Conservation (phyloP, 306 rosid species). For the Boehmeria nivea region DNA sequence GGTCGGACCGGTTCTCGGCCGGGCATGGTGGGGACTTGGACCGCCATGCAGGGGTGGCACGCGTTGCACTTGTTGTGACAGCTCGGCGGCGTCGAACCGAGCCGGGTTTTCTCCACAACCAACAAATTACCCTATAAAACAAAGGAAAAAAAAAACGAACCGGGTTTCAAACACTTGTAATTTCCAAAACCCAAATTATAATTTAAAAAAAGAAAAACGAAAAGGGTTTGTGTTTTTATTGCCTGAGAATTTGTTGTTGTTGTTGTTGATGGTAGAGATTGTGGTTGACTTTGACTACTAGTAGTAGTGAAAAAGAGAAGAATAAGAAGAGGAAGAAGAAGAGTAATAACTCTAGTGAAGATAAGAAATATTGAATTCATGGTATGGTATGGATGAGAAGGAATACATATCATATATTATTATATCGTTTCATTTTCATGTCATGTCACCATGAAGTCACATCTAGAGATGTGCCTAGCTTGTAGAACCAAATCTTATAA, state of each 20-base stretch:
- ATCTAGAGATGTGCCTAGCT: no score
- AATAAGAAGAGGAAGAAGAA: constrained; percentile 26
- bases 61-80: constrained; percentile 90
- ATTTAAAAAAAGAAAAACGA: background rate
- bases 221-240: background rate
- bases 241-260: background rate
- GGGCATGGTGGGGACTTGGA: constrained; percentile 76
- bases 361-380: constrained; percentile 32
- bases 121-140: constrained; percentile 40
- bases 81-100: constrained; percentile 92
- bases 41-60: constrained; percentile 97
- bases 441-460: no score
- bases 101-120: constrained; percentile 61
- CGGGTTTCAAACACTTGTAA: background rate
- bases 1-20: constrained; percentile 34
- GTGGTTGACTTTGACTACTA: background rate
- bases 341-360: constrained; percentile 28
- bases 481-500: no score
- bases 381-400: constrained; percentile 29
- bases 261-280: background rate
- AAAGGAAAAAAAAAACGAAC: background rate
- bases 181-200: background rate
- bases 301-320: constrained; percentile 34
- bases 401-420: constrained; percentile 10
- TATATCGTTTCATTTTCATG: constrained; percentile 19